Base-by-base conservation (phyloP, 2,329 filamentous ascomycete species). In the Fusarium sp. region DNA sequence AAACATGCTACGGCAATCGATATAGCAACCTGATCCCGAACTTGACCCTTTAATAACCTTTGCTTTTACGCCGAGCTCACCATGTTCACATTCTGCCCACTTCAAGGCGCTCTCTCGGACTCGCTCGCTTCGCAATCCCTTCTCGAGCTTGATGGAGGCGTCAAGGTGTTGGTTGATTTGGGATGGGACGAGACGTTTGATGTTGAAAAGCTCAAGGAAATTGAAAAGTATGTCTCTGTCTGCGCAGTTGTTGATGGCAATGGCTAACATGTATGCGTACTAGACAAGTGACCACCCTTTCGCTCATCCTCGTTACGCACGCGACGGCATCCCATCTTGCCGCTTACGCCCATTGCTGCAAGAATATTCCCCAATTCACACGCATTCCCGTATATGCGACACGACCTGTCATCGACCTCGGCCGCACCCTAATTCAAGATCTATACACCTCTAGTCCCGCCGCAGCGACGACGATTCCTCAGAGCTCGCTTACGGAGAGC, bases 111-210 rank as follows among this genome's bases (percentile, higher is more conserved):
- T 59, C 92, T 96, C 72, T 93, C 92, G 47, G 86, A 90, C 66
- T 95, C 92, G 42, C 83, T 88, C 55, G 93, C 94, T 38, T 96
- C 93, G 63, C 93, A 97, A 75, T 98, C 95, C n/a, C 86, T 99
- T 32, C 82, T 99, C 43, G 94, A 98, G 80, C 89, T 99, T 52
- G 95, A 99, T 79, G 94, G 94, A 64, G 95, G 94, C 56, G 90
- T 99, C 78, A 98, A 98, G 76, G 87, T 99, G 48, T 84, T 99
- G 49, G 87, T 99, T 33, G 94, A 97, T 73, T 89, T 97, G 39
- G 95, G 95, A 57, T 99, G 95, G 95, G 93, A 98, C 73, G 92
- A 96, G 74, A 85, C 85, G 3, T 98, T 99, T 73, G 90, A 96
- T 72, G 85, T 87, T 29, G 84, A 85, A 61, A 90, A 92, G 80